Evolutionary conservation across 176 grass and related monocot genomes (phyloP).

Genomic region (Oryza meyeriana): DNA sequence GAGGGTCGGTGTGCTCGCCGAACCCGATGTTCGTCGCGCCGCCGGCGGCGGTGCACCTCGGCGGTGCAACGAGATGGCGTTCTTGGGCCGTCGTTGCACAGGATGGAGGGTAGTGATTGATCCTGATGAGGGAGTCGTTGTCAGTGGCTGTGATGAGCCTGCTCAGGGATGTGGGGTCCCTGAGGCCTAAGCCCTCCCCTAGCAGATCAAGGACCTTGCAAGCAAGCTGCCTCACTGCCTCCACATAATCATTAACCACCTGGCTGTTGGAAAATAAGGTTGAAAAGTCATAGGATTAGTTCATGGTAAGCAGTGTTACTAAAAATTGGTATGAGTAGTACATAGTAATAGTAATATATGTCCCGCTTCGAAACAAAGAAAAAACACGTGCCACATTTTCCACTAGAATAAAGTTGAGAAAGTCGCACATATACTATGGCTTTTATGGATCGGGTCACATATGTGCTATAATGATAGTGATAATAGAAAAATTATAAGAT

Average conservation of each 20-base stretch:
- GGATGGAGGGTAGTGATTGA: conserved; percentile 79
- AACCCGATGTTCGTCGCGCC: conserved; percentile 47
- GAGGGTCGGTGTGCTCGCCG: conserved; percentile 89
- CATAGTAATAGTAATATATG: neutral
- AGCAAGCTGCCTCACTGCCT: conserved; percentile 52
- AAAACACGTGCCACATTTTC: neutral
- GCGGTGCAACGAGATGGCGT: neutral
- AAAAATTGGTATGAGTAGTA: neutral
- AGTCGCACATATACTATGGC: neutral
- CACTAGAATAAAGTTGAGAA: no score
- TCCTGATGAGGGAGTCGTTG: conserved; percentile 75
- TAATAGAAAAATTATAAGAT: no score
- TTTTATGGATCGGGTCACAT: neutral
- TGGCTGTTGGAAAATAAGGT: conserved; percentile 5
- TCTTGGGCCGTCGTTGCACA: neutral
- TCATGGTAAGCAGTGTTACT: neutral
- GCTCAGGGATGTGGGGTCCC: conserved; percentile 45
- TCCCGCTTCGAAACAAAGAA: neutral
- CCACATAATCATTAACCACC: conserved; percentile 78
- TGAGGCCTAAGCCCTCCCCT: conserved; percentile 66
- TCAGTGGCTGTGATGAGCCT: conserved; percentile 54
- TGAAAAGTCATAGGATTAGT: neutral
- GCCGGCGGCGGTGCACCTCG: neutral
- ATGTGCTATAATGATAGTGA: neutral
- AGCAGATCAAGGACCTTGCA: conserved; percentile 73